Percentiles rank a stretch among this genome's conserved stretches.
phyloP scores from a whole-genome alignment of 2,329 filamentous ascomycete species.

The Acephala macrosclerotiorum region DNA sequence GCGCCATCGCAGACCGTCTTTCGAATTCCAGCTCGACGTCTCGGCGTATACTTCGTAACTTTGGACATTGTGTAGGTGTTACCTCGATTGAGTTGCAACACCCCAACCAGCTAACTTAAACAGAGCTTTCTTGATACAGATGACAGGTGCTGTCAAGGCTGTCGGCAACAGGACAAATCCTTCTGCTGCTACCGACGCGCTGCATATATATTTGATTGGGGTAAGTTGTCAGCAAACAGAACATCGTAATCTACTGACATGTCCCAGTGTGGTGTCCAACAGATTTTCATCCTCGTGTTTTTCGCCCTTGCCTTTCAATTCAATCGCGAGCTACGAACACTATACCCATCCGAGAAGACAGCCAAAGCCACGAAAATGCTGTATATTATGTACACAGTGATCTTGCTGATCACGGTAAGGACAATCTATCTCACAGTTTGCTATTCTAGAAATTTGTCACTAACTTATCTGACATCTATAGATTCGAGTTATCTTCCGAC shows the following conservation, averaged over 20 bases:
- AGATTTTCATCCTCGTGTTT: slow-evolving; percentile 56
- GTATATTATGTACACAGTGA: slow-evolving; percentile 46
- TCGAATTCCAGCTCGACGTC: slow-evolving; percentile 32
- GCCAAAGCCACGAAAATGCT: slow-evolving; percentile 33
- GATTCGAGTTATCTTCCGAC: slow-evolving; percentile 60
- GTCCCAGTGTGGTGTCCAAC: slow-evolving; percentile 58
- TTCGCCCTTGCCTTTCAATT: slow-evolving; percentile 48
- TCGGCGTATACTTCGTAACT: slow-evolving; percentile 38
- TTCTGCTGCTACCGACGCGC: not conserved
- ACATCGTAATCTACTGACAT: slow-evolving; percentile 48
- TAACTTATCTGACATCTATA: slow-evolving; percentile 21
- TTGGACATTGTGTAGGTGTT: slow-evolving; percentile 39
- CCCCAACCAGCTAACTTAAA: slow-evolving; percentile 5
- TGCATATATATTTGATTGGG: slow-evolving; percentile 15
- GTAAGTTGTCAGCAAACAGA: slow-evolving; percentile 30
- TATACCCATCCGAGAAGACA: not conserved
- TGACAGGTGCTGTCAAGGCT: slow-evolving; percentile 40
- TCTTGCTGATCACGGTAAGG: slow-evolving; percentile 45
- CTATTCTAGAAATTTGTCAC: slow-evolving; percentile 11
- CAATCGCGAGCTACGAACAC: slow-evolving; percentile 37
- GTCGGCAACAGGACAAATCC: slow-evolving; percentile 42
- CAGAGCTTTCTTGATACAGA: slow-evolving; percentile 37
- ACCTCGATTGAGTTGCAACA: not conserved
- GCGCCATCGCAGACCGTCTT: slow-evolving; percentile 29
- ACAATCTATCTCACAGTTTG: not conserved